Conservation (phyloP, 2,329 filamentous ascomycete genomes). For the Hypoxylon sp. region DNA sequence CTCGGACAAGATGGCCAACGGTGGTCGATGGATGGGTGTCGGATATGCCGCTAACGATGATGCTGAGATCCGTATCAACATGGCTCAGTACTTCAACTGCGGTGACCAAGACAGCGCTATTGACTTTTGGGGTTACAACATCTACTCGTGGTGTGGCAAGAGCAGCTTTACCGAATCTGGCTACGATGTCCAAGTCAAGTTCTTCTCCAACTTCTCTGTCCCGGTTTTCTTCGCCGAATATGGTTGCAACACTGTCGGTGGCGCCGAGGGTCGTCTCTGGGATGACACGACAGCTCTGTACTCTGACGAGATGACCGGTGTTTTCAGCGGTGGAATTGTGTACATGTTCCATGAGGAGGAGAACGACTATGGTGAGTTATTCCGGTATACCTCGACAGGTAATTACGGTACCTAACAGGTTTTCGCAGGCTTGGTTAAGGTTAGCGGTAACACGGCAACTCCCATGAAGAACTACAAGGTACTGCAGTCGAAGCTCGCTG, state of each 20-base stretch:
- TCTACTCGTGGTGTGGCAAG: slow-evolving; percentile 86
- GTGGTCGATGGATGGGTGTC: slow-evolving; percentile 79
- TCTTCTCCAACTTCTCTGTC: slow-evolving; percentile 80
- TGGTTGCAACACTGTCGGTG: slow-evolving; percentile 75
- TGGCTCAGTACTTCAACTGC: slow-evolving; percentile 85
- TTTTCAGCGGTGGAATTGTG: slow-evolving; percentile 85
- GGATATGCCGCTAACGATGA: slow-evolving; percentile 88
- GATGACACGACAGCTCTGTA: slow-evolving; percentile 79
- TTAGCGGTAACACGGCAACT: slow-evolving; percentile 66
- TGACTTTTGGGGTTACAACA: slow-evolving; percentile 91
- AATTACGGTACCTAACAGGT: slow-evolving; percentile 2
- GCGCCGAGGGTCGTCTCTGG: slow-evolving; percentile 73
- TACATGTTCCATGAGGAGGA: slow-evolving; percentile 87
- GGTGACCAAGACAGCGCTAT: slow-evolving; percentile 71
- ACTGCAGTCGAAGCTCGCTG: slow-evolving; percentile 73
- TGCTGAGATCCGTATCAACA: slow-evolving; percentile 75
- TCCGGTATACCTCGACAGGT: too few relatives aligned
- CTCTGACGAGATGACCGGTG: slow-evolving; percentile 75
- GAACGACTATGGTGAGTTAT: slow-evolving; percentile 74
- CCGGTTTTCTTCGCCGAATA: slow-evolving; percentile 88
- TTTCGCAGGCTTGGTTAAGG: slow-evolving; percentile 62
- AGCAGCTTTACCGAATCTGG: slow-evolving; percentile 77
- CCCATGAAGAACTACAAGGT: slow-evolving; percentile 76
- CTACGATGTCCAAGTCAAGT: slow-evolving; percentile 77
- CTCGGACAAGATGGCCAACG: slow-evolving; percentile 67